Conservation (phyloP, 306 rosid species). For the Cajanus cajan region DNA sequence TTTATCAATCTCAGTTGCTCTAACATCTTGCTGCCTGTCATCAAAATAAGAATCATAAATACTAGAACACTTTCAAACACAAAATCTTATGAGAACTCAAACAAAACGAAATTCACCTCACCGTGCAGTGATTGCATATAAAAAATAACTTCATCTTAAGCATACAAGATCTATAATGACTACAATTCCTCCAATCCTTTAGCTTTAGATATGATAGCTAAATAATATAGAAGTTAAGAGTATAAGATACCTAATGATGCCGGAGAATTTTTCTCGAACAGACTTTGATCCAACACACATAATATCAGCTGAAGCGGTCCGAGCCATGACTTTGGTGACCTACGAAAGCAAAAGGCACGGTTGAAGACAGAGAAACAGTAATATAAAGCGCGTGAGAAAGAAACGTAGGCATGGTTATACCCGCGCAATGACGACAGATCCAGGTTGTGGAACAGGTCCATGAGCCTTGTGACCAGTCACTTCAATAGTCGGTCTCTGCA, state of each 20-base stretch:
- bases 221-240: neutral
- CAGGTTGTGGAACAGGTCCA: conserved; percentile 84
- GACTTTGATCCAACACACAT: conserved; percentile 86
- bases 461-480: conserved; percentile 88
- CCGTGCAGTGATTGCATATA: neutral
- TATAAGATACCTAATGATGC: conserved; percentile 64
- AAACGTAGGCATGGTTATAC: conserved; percentile 29
- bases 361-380: neutral
- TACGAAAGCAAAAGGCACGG: conserved; percentile 21
- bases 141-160: neutral
- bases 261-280: conserved; percentile 75
- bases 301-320: conserved; percentile 72
- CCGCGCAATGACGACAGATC: conserved; percentile 72
- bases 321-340: conserved; percentile 86
- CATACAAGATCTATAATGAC: neutral
- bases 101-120: neutral
- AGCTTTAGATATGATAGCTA: neutral
- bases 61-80: neutral
- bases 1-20: conserved; percentile 95
- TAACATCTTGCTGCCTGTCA: conserved; percentile 91
- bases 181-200: neutral
- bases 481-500: conserved; percentile 75
- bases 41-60: conserved; percentile 21
- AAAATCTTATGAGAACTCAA: neutral
- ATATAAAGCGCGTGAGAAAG: neutral